Evolutionary conservation across 352 stramenopile species (phyloP), one percentile per base, ranked within the genome.

Genomic region (Pythium coloratum): DNA sequence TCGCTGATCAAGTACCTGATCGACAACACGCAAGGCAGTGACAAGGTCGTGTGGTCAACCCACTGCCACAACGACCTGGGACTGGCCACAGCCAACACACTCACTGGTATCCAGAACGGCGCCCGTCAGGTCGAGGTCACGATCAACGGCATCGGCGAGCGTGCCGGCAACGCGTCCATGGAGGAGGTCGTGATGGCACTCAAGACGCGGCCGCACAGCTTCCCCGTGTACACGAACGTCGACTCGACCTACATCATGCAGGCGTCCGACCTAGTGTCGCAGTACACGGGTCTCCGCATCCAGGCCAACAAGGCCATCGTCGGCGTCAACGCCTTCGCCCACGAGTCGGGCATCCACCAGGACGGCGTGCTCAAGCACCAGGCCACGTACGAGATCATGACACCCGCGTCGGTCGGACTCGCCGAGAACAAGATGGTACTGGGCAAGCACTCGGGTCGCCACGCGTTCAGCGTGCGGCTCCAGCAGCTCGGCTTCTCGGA

Each of bases 341-440:
- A 99, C 79, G 97, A 99, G 80, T 97, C 89, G 18, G 97, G 97
- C 55, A 99, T 99, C 76, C 97, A 99, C 80, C 97, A 99, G 79
- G 97, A 99, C 70, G 97, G 97, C 59, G 98, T 99, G 80, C 91
- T 99, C 69, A 99, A 99, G 86, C 98, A 99, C 82, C 98, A 99
- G 78, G 90, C 91, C 26, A 99, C 97, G 28, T 99, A 99, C 75
- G 97, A 99, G 84, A 99, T 99, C 81, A 99, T 99, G 97, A 97
- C 98, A 28, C 97, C 97, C 2, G 97, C 99, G 81, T 98, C 94
- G 14, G 97, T 99, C 62, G 97, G 97, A 46, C 77, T 99, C 5
- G 97, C 78, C 28, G 91, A 95, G 71, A 96, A 90, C 78, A 93
- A 94, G 73, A 95, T 97, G 85, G 89, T 97, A 66, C 84, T 97